Percentiles rank a stretch among this genome's conserved stretches.
phyloP scores from a whole-genome alignment of 2,329 filamentous ascomycete species.

The Penicillium palitans region DNA sequence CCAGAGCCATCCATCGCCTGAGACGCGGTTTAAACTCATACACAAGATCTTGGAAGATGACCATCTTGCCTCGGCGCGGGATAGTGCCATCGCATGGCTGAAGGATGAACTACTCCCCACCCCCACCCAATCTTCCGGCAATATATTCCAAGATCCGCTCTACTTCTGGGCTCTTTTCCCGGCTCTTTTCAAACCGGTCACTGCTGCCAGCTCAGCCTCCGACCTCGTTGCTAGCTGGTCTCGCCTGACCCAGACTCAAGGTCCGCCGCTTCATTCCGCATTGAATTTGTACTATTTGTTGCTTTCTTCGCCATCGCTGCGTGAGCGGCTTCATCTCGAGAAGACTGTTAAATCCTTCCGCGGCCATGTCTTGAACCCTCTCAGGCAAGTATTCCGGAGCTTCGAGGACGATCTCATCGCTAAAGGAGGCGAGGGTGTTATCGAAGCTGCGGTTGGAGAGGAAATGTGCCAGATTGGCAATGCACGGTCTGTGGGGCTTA shows the following conservation, averaged over 20 bases:
- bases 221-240: conserved; percentile 47
- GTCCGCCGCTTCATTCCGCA: conserved; percentile 54
- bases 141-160: conserved; percentile 39
- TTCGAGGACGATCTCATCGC: conserved; percentile 35
- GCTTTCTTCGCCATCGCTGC: conserved; percentile 51
- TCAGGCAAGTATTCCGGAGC: conserved; percentile 34
- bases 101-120: conserved; percentile 60
- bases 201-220: conserved; percentile 42
- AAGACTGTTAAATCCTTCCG: conserved; percentile 37
- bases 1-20: conserved; percentile 55
- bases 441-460: conserved; percentile 37
- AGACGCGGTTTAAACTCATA: conserved; percentile 55
- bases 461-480: conserved; percentile 37
- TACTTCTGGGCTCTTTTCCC: conserved; percentile 49
- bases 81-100: conserved; percentile 60
- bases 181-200: conserved; percentile 53
- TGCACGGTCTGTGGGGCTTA: conserved; percentile 37
- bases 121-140: conserved; percentile 17
- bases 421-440: conserved; percentile 41
- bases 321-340: conserved; percentile 49
- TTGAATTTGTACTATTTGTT: conserved; percentile 62
- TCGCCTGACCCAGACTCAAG: conserved; percentile 50
- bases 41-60: conserved; percentile 57
- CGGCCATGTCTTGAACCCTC: conserved; percentile 33
- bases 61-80: conserved; percentile 55